A percentile compares a stretch with the other conserved stretches of the same genome.
Conservation (phyloP, 2,329 filamentous ascomycete species). For the Sordariomycetes sp. region DNA sequence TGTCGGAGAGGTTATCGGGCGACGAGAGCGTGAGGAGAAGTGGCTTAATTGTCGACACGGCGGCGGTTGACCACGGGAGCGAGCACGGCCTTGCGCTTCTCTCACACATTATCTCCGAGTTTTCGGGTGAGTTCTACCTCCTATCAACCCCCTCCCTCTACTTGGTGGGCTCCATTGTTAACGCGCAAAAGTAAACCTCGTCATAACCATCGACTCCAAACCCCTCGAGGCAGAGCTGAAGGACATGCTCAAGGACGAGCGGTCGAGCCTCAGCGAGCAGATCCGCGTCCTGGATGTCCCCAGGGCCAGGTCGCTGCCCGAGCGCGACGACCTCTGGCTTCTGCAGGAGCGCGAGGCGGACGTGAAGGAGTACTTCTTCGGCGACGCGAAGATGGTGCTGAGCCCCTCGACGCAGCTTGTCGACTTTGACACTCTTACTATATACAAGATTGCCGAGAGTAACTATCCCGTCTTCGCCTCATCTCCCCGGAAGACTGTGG, state of each 20-base stretch:
- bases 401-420: constrained; percentile 83
- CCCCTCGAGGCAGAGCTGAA: constrained; percentile 64
- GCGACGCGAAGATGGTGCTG: constrained; percentile 62
- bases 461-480: constrained; percentile 14
- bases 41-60: constrained; percentile 80
- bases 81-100: constrained; percentile 65
- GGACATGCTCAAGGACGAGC: constrained; percentile 51
- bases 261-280: constrained; percentile 49
- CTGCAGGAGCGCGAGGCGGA: constrained; percentile 62
- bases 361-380: constrained; percentile 93
- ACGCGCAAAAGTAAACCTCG: constrained; percentile 51
- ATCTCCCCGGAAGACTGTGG: neutral
- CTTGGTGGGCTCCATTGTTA: constrained; percentile 10
- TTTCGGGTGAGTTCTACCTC: constrained; percentile 28
- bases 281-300: constrained; percentile 70
- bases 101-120: constrained; percentile 58
- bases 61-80: constrained; percentile 55
- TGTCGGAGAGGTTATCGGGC: constrained; percentile 66
- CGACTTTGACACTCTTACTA: constrained; percentile 60
- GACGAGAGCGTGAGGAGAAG: constrained; percentile 60
- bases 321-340: constrained; percentile 64
- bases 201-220: constrained; percentile 75
- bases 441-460: constrained; percentile 62
- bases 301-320: constrained; percentile 76
- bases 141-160: neutral